phyloP scores from a whole-genome alignment of 192 early-diverging fungal species.

The Obelidium mucronatum region DNA sequence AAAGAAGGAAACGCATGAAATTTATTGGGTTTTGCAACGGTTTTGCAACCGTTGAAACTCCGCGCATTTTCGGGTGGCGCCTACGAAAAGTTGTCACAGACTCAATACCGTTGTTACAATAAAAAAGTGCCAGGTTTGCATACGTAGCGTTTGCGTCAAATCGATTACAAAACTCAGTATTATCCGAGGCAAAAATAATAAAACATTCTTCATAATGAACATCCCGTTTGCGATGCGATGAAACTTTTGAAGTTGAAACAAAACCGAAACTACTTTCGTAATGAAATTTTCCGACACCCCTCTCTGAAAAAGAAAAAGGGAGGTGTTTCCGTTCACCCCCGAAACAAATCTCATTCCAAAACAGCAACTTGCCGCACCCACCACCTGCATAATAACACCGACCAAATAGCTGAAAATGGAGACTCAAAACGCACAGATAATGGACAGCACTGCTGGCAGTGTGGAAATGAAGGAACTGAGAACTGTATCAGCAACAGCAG shows the following conservation, averaged over 20 bases:
- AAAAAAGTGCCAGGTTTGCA: neutral
- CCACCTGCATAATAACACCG: too few species aligned
- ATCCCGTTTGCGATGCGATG: neutral
- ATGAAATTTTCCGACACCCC: slow-evolving; percentile 11
- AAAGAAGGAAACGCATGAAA: too few species aligned
- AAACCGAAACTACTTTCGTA: too few species aligned
- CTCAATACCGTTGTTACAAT: neutral
- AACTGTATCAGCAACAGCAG: neutral
- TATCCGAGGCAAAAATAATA: neutral
- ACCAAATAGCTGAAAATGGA: too few species aligned
- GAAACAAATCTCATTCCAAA: neutral
- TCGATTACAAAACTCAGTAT: neutral
- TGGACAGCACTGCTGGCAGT: too few species aligned
- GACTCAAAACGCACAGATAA: neutral
- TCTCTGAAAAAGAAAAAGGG: neutral
- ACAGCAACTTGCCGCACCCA: neutral
- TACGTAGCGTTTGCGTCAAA: neutral
- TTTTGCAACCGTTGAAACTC: too few species aligned
- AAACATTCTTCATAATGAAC: neutral
- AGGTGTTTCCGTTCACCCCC: neutral
- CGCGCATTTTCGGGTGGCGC: too few species aligned
- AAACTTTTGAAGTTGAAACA: too few species aligned
- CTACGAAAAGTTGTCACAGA: neutral
- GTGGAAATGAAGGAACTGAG: neutral
- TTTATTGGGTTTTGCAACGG: too few species aligned